phyloP scores from a whole-genome alignment of 2,329 filamentous ascomycete species.

The Ascosphaera pollenicola region DNA sequence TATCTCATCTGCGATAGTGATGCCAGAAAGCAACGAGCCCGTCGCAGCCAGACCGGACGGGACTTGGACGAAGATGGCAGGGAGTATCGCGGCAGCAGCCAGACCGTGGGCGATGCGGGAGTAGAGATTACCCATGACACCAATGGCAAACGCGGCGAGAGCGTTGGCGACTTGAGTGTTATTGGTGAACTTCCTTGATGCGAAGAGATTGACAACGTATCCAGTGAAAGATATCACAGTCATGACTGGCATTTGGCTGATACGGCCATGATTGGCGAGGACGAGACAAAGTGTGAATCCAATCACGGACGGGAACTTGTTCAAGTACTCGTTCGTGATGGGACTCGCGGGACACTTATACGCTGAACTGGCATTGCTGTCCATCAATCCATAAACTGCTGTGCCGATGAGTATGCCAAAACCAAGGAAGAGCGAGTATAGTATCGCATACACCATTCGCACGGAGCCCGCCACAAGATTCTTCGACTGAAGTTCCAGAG shows the following conservation, averaged over 20 bases:
- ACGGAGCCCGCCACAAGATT: constrained; percentile 50
- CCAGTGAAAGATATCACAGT: constrained; percentile 49
- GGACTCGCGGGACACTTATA: constrained; percentile 28
- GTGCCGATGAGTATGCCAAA: constrained; percentile 50
- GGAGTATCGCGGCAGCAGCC: constrained; percentile 65
- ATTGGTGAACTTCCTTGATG: constrained; percentile 39
- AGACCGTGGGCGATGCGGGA: constrained; percentile 50
- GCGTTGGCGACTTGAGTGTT: constrained; percentile 60
- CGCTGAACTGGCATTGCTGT: constrained; percentile 28
- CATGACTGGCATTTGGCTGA: constrained; percentile 58
- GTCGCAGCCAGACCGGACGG: constrained; percentile 36
- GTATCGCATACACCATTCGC: constrained; percentile 52
- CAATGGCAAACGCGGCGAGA: constrained; percentile 53
- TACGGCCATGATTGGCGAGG: constrained; percentile 64
- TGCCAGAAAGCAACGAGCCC: constrained; percentile 32
- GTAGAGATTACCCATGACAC: constrained; percentile 59
- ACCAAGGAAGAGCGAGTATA: constrained; percentile 50
- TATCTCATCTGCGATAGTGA: constrained; percentile 35
- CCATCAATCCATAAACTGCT: constrained; percentile 39
- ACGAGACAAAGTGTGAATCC: constrained; percentile 52
- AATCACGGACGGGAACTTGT: constrained; percentile 51
- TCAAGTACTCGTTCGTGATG: constrained; percentile 22
- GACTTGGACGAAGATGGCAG: constrained; percentile 57
- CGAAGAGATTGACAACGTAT: constrained; percentile 56
- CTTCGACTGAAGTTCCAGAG: constrained; percentile 45